Evolutionary conservation across 1,284 basidiomycete genomes (phyloP), one percentile per base, ranked within the genome.

Genomic region (Inonotus hispidus): DNA sequence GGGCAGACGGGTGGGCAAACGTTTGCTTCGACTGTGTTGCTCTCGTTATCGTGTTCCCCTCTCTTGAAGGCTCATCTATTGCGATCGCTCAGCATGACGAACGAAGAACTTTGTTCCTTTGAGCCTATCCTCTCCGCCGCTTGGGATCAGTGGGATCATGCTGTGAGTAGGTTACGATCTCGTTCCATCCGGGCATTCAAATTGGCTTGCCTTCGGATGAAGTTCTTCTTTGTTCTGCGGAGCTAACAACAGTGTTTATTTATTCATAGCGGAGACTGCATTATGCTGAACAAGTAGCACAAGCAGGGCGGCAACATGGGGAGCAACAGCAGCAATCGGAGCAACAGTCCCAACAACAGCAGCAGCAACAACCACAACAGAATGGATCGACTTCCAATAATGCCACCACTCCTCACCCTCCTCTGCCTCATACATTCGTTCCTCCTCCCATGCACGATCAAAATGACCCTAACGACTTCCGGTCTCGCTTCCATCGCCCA

Each of bases 131-230:
- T 92, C 61, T 88, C 89, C 2, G 84, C 87, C 56, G 88, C 88
- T 23, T 92, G 87, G 80, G 89, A 92, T 64, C 84, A 86, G 53
- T 92, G 89, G 89, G 85, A 91, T 69, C 82, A 83, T 64, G 83
- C 87, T 73, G 88, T 90, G 66, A 61, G 80, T 68, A n/a, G n/a
- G n/a, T n/a, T n/a, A 57, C 54, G 38, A 61, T 59, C 47, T 45
- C 37, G 46, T 59, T 38, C 59, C 56, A 21, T 41, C 23, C 14
- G 53, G 19, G 13, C 41, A 45, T 6, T 53, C 52, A n/a, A 23
- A 13, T 25, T 41, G n/a, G n/a, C 41, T 49, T 43, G 53, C 29
- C 39, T 19, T 56, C 32, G 19, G 21, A 56, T 63, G 55, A 64
- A 58, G 63, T 60, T 45, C 27, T 56, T 41, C 60, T 38, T 37